Evolutionary conservation across 441 rosid species (phyloP), one percentile per base, ranked within the genome.

Genomic region (Erysimum cheiri): DNA sequence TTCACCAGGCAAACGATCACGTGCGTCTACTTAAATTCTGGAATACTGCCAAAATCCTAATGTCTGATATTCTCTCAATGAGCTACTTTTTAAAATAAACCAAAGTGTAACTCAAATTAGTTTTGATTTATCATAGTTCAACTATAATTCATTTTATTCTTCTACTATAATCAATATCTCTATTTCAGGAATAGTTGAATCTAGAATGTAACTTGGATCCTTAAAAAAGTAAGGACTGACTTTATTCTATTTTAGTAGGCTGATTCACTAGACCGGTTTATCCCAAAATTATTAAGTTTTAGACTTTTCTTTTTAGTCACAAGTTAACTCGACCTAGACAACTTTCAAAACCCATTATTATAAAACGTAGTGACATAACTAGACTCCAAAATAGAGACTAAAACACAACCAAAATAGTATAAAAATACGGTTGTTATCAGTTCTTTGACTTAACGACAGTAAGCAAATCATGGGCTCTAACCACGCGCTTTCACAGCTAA

Each of bases 401-500:
- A 53, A 40, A 59, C 48, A 54, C 64, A 57, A 39, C 53, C 9
- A 49, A 14, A 35, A 31, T 5, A 59, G 8, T 12, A 17, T 0
- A 7, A 49, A 60, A 53, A 0, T 24, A 60, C 3, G 56, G 44
- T 58, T 36, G 31, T 39, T 41, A 60, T 28, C 9, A 5, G 53
- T 28, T 32, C 8, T 60, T 9, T 9, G 48, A 22, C 69, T 64
- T 5, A 35, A 62, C 69, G 44, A 43, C 48, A 36, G 19, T 39
- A 50, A 50, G 35, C 64, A 67, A 64, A 65, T 24, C 48, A 66
- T 59, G 17, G 13, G 39, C 61, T 56, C 40, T 66, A 58, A 59
- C 33, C 61, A 73, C 77, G 67, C 72, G 56, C 41, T 59, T 52
- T 33, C 67, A 67, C 68, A 66, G 63, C 68, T 52, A 66, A 73